phyloP scores from a whole-genome alignment of 1,284 basidiomycete species.

The Wallemia mellicola region DNA sequence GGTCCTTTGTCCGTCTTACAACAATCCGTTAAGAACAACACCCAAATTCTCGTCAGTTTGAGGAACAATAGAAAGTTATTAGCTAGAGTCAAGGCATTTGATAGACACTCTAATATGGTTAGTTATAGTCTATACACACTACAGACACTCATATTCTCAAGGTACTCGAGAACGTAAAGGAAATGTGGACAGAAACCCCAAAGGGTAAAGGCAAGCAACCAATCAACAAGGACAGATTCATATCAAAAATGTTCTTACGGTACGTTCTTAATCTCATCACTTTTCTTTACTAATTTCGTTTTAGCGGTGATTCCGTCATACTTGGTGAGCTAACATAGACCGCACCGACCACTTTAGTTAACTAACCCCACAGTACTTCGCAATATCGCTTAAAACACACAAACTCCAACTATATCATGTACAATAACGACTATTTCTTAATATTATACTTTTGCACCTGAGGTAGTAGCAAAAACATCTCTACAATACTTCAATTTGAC shows the following conservation, averaged over 20 bases:
- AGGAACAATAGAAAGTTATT: conserved; percentile 97
- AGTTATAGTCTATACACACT: too few relatives aligned
- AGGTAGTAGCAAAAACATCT: conserved; percentile 28
- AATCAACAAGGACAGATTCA: conserved; percentile 94
- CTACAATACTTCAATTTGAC: conserved; percentile 55
- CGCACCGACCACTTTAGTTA: too few relatives aligned
- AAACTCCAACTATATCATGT: neutral
- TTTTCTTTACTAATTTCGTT: neutral
- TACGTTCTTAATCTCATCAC: conserved; percentile 14
- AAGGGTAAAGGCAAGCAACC: conserved; percentile 98
- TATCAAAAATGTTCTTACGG: conserved; percentile 89
- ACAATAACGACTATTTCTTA: too few relatives aligned
- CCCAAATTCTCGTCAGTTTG: conserved; percentile 86
- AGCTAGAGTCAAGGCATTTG: conserved; percentile 93
- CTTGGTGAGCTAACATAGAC: too few relatives aligned
- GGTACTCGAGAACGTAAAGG: conserved; percentile 90
- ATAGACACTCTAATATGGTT: conserved; percentile 98
- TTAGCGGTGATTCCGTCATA: neutral
- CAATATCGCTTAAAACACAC: neutral
- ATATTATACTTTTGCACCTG: too few relatives aligned
- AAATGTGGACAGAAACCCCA: conserved; percentile 98
- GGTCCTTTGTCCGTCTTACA: conserved; percentile 92
- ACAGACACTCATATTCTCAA: conserved; percentile 13
- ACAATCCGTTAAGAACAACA: conserved; percentile 88
- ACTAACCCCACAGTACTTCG: too few relatives aligned